These are phyloP conservation scores for Piromyces finnis DNA, from an alignment of 192 early-diverging fungal species.

Conservation along the genomic window DNA sequence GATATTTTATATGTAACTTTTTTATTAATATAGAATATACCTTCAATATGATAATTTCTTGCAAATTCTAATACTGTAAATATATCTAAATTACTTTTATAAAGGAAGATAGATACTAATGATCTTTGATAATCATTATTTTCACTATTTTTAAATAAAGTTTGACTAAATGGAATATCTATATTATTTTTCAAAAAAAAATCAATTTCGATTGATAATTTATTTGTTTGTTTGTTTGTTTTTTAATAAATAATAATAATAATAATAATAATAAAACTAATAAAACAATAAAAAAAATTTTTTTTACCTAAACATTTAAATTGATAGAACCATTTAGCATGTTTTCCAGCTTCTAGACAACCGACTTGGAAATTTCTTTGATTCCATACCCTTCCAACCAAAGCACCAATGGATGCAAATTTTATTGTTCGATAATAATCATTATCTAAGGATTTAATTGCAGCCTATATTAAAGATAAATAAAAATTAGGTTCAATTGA, in stretches of 20 bases:
- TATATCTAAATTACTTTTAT: conserved; percentile 37
- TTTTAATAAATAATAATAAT: too few relatives aligned
- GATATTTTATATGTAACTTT: too few relatives aligned
- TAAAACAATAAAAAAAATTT: too few relatives aligned
- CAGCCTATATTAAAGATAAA: conserved; percentile 7
- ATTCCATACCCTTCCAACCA: conserved; percentile 39
- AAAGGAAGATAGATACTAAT: conserved; percentile 35
- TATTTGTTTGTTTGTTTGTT: too few relatives aligned
- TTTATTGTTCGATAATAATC: conserved; percentile 18
- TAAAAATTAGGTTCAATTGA: conserved; percentile 15
- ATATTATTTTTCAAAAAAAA: too few relatives aligned
- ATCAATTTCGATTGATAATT: too few relatives aligned
- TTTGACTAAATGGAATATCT: conserved; percentile 36
- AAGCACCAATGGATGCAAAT: conserved; percentile 34
- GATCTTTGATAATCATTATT: conserved; percentile 24
- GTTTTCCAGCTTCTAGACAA: conserved; percentile 30
- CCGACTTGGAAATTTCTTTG: conserved; percentile 39
- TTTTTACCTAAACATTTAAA: conserved; percentile 24
- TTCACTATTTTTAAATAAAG: conserved; percentile 18
- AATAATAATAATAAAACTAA: too few relatives aligned
- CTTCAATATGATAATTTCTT: conserved; percentile 31
- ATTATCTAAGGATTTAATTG: conserved; percentile 8
- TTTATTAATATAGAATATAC: too few relatives aligned
- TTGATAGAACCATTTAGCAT: conserved; percentile 51
- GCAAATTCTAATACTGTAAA: conserved; percentile 44